Conservation (phyloP, 1,139 yeast genomes). For the Scheffersomyces insectosa region DNA sequence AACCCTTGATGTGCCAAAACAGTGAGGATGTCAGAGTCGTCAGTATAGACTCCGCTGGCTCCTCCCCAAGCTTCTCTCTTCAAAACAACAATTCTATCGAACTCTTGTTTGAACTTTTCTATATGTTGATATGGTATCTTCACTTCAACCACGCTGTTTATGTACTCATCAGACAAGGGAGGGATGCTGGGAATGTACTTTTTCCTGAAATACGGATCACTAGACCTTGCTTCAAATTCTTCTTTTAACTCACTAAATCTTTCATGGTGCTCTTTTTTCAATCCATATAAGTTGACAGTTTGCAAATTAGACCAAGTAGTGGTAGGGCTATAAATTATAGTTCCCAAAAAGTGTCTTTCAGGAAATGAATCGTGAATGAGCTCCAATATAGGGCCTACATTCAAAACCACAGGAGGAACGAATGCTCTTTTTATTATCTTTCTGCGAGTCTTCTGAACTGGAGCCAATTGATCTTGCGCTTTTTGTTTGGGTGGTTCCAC, state of each 20-base stretch:
- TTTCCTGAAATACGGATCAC: conserved; percentile 7
- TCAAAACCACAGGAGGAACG: conserved; percentile 26
- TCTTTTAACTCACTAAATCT: conserved; percentile 32
- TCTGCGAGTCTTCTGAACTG: not conserved
- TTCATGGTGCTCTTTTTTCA: conserved; percentile 34
- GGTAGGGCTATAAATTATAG: conserved; percentile 59
- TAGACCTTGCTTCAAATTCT: conserved; percentile 17
- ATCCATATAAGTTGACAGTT: conserved; percentile 35
- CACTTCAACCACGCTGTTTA: conserved; percentile 63
- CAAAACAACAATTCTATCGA: conserved; percentile 31
- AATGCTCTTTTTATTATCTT: not conserved
- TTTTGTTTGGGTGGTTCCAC: not conserved
- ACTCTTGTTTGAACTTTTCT: conserved; percentile 27
- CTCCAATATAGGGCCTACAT: conserved; percentile 47
- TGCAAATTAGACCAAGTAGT: conserved; percentile 50
- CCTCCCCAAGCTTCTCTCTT: conserved; percentile 87
- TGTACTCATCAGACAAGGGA: conserved; percentile 51
- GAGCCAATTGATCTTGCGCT: not conserved
- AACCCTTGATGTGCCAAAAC: conserved; percentile 76
- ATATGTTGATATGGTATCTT: conserved; percentile 55
- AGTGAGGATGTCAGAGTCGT: conserved; percentile 83
- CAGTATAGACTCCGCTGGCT: conserved; percentile 74
- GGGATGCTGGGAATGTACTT: conserved; percentile 45
- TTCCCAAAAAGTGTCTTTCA: conserved; percentile 57
- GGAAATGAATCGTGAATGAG: conserved; percentile 45